phyloP scores from a whole-genome alignment of 2,329 filamentous ascomycete genomes.

The Aspergillus intermedius region DNA sequence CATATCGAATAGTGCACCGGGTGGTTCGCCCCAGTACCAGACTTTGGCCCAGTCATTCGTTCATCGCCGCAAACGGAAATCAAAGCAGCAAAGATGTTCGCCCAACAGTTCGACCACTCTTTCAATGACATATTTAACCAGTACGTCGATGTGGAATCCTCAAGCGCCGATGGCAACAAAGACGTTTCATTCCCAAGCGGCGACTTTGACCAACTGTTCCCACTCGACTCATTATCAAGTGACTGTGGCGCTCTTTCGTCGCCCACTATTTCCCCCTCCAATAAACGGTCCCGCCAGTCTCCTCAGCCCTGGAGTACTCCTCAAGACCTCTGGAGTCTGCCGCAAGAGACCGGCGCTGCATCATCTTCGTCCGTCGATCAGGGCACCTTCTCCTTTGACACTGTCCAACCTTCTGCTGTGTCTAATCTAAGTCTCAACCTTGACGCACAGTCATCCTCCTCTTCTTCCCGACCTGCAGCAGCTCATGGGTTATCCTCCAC shows the following conservation, averaged over 20 bases:
- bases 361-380: slow-evolving; percentile 17
- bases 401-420: slow-evolving; percentile 31
- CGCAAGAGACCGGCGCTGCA: slow-evolving; percentile 41
- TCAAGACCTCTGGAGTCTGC: slow-evolving; percentile 46
- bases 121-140: slow-evolving; percentile 59
- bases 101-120: slow-evolving; percentile 44
- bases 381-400: slow-evolving; percentile 30
- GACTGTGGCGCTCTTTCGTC: slow-evolving; percentile 46
- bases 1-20: slow-evolving; percentile 16
- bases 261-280: slow-evolving; percentile 43
- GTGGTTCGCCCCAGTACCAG: slow-evolving; percentile 4
- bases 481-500: slow-evolving; percentile 14
- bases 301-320: slow-evolving; percentile 45
- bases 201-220: slow-evolving; percentile 48
- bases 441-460: slow-evolving; percentile 21
- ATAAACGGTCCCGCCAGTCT: slow-evolving; percentile 36
- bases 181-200: slow-evolving; percentile 42
- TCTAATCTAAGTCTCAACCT: slow-evolving; percentile 27
- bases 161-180: slow-evolving; percentile 43
- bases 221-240: slow-evolving; percentile 45
- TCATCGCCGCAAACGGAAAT: slow-evolving; percentile 37
- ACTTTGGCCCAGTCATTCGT: slow-evolving; percentile 14
- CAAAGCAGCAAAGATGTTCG: slow-evolving; percentile 49
- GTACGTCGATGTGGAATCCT: slow-evolving; percentile 54
- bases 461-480: slow-evolving; percentile 11